A percentile compares a stretch with the other conserved stretches of the same genome.
Evolutionary conservation across 140 eudicot species (phyloP).

Genomic region (Stevia rebaudiana): DNA sequence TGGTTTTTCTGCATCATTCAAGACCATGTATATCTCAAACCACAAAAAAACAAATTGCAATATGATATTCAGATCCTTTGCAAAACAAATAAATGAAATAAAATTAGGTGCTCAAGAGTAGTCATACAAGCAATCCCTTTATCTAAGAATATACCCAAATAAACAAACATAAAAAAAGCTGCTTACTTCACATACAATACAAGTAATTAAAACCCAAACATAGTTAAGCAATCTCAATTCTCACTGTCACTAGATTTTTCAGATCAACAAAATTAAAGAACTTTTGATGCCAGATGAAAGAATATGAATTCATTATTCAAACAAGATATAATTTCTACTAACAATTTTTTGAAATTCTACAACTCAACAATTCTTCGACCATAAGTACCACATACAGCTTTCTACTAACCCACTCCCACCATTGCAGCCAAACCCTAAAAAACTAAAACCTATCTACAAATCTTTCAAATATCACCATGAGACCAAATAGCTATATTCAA

Average conservation of each 20-base stretch:
- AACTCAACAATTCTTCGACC: background rate
- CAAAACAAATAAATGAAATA: background rate
- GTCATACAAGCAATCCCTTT: background rate
- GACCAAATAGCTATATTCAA: background rate
- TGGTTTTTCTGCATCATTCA: background rate
- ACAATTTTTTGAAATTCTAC: background rate
- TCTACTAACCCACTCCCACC: background rate
- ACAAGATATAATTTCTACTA: background rate
- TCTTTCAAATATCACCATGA: background rate
- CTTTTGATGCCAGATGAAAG: too few relatives aligned
- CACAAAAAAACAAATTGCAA: background rate
- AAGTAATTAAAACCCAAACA: background rate
- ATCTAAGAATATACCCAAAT: background rate
- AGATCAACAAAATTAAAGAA: background rate
- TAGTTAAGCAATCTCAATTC: background rate
- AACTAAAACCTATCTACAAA: background rate
- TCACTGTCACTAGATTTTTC: background rate
- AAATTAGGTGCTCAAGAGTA: background rate
- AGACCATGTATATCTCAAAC: background rate
- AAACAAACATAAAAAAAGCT: background rate
- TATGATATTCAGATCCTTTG: background rate
- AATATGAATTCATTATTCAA: too few relatives aligned
- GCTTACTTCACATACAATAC: background rate
- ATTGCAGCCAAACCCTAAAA: background rate
- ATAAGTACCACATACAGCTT: conserved; percentile 1